Percentiles rank a stretch among this genome's conserved stretches.
phyloP scores from a whole-genome alignment of 345 rosid species.

The Linum trigynum region DNA sequence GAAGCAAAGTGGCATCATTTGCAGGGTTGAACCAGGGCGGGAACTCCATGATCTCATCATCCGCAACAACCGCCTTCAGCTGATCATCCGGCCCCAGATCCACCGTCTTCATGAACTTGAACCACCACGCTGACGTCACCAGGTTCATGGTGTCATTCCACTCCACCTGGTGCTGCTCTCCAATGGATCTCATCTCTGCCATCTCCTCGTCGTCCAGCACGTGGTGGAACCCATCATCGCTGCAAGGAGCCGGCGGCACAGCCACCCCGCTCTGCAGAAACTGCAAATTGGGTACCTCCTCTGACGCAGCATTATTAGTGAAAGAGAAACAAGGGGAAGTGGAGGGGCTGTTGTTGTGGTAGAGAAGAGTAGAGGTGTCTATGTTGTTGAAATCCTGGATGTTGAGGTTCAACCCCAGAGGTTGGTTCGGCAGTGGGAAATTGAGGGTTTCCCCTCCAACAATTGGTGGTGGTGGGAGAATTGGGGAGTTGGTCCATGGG shows the following conservation, averaged over 20 bases:
- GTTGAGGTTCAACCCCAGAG: slow-evolving; percentile 74
- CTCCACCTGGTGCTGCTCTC: slow-evolving; percentile 70
- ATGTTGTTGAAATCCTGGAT: slow-evolving; percentile 66
- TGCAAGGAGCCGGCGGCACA: slow-evolving; percentile 25
- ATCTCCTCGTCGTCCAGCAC: slow-evolving; percentile 57
- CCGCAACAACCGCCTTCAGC: slow-evolving; percentile 36
- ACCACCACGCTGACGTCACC: slow-evolving; percentile 74
- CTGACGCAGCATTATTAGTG: slow-evolving; percentile 9
- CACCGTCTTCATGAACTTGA: slow-evolving; percentile 54
- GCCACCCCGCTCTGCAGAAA: slow-evolving; percentile 11
- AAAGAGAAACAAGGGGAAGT: slow-evolving; percentile 27
- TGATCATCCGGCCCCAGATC: slow-evolving; percentile 30
- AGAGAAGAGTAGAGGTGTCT: slow-evolving; percentile 34
- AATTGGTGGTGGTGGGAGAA: slow-evolving; percentile 16
- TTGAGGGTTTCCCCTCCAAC: slow-evolving; percentile 27
- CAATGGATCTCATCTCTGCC: slow-evolving; percentile 68
- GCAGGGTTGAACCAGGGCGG: slow-evolving; percentile 67
- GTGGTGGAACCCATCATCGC: slow-evolving; percentile 47
- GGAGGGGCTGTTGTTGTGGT: slow-evolving; percentile 53
- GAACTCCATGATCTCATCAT: slow-evolving; percentile 68
- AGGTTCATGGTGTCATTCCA: slow-evolving; percentile 68
- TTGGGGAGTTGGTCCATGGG: slow-evolving; percentile 38
- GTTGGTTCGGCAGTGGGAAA: slow-evolving; percentile 50
- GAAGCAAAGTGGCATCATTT: slow-evolving; percentile 55
- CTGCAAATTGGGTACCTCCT: slow-evolving; percentile 8